phyloP scores from a whole-genome alignment of 2,329 filamentous ascomycete species.

The Orbilia oligospora region DNA sequence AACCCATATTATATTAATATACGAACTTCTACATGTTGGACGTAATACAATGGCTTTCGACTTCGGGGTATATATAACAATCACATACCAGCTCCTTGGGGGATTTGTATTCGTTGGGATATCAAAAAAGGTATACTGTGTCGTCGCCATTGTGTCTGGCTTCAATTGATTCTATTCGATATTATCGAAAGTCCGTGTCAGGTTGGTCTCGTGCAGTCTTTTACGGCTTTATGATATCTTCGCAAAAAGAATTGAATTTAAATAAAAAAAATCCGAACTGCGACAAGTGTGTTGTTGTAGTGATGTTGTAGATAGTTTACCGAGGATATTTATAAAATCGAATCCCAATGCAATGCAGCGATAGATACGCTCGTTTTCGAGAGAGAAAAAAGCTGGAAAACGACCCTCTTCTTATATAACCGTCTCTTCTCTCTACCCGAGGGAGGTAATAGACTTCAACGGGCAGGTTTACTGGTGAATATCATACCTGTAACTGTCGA shows the following conservation, averaged over 20 bases:
- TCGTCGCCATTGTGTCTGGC: conserved; percentile 38
- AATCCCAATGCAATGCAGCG: not conserved
- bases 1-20: not conserved
- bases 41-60: too few relatives aligned
- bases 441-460: not conserved
- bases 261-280: conserved; percentile 22
- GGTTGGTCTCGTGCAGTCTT: too few relatives aligned
- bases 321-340: not conserved
- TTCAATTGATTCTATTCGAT: conserved; percentile 3
- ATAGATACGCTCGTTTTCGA: too few relatives aligned
- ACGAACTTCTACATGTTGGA: too few relatives aligned
- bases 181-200: not conserved
- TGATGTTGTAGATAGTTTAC: conserved; percentile 35
- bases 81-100: conserved; percentile 46
- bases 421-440: not conserved
- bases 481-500: conserved; percentile 11
- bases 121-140: conserved; percentile 49
- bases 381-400: not conserved
- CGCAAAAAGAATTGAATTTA: not conserved
- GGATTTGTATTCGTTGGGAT: conserved; percentile 42
- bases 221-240: not conserved
- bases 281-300: conserved; percentile 51
- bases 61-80: too few relatives aligned
- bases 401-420: not conserved
- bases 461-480: not conserved